phyloP scores from a whole-genome alignment of 1,284 basidiomycete species.

The Rhizoctonia solani region DNA sequence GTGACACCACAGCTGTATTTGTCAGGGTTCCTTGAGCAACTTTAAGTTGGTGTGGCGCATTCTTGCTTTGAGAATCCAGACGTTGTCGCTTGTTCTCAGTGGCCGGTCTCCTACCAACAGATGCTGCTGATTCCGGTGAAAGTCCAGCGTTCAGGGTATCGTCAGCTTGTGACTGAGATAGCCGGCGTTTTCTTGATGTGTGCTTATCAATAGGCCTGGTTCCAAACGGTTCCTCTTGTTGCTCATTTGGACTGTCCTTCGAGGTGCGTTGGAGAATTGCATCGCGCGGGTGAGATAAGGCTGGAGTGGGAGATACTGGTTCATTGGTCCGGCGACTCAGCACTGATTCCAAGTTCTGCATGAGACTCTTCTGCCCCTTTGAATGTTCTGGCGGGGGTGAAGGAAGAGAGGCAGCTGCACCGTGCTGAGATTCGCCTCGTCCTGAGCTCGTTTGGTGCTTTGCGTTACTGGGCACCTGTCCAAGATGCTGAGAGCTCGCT shows the following conservation, averaged over 20 bases:
- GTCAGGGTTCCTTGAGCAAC: neutral
- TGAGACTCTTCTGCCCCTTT: neutral
- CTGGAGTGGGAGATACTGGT: neutral
- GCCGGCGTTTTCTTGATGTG: slow-evolving; percentile 16
- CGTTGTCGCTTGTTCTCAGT: slow-evolving; percentile 9
- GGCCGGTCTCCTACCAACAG: neutral
- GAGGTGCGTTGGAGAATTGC: neutral
- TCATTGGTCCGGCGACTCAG: neutral
- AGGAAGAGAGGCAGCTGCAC: slow-evolving; percentile 33
- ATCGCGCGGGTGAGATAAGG: neutral
- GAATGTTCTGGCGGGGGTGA: slow-evolving; percentile 31
- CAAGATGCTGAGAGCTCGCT: neutral
- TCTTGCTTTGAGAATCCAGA: neutral
- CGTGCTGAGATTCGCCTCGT: slow-evolving; percentile 6
- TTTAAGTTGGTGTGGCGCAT: neutral
- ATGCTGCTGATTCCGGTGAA: neutral
- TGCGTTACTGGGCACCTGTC: neutral
- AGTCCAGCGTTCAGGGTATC: neutral
- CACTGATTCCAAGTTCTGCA: neutral
- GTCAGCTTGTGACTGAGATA: slow-evolving; percentile 20
- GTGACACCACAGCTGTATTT: no score
- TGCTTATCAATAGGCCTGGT: neutral
- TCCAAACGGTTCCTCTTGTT: slow-evolving; percentile 7
- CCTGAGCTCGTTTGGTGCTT: neutral
- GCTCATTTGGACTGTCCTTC: neutral